Evolutionary conservation across 192 early-diverging fungal genomes (phyloP).

Genomic region (Chytriomyces hyalinus): DNA sequence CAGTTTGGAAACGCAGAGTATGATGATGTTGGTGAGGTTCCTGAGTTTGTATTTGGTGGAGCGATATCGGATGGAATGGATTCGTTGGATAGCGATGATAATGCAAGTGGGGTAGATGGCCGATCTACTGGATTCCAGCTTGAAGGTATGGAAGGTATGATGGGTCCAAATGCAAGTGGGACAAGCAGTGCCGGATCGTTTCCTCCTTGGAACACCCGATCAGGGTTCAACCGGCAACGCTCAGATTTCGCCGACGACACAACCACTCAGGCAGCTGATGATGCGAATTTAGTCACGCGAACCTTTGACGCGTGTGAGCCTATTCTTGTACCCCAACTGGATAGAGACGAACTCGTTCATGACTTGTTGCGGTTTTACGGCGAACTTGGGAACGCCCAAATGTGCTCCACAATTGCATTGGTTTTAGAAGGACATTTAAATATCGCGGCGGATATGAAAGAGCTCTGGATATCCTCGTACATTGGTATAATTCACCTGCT

Average conservation of each 20-base stretch:
- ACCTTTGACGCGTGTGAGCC: neutral
- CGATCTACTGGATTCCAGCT: neutral
- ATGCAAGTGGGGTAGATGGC: slow-evolving; percentile 1
- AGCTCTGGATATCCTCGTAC: slow-evolving; percentile 74
- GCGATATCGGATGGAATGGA: neutral
- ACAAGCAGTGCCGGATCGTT: neutral
- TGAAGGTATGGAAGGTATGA: neutral
- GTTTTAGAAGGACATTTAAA: slow-evolving; percentile 53
- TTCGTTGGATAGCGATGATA: slow-evolving; percentile 4
- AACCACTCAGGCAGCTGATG: neutral
- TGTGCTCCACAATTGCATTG: slow-evolving; percentile 73
- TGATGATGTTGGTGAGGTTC: neutral
- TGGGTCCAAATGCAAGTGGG: neutral
- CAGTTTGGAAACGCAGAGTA: neutral
- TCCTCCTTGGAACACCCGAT: neutral
- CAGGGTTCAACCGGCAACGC: no score
- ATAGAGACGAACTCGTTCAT: slow-evolving; percentile 50
- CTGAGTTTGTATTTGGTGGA: neutral
- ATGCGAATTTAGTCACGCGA: neutral
- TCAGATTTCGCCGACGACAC: no score
- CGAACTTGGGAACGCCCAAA: slow-evolving; percentile 81
- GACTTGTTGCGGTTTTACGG: slow-evolving; percentile 74
- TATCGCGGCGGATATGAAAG: slow-evolving; percentile 52
- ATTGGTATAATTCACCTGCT: slow-evolving; percentile 54
- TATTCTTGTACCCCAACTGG: slow-evolving; percentile 37